Evolutionary conservation across 176 grass and related monocot genomes (phyloP).

Genomic region (Oryza australiensis): DNA sequence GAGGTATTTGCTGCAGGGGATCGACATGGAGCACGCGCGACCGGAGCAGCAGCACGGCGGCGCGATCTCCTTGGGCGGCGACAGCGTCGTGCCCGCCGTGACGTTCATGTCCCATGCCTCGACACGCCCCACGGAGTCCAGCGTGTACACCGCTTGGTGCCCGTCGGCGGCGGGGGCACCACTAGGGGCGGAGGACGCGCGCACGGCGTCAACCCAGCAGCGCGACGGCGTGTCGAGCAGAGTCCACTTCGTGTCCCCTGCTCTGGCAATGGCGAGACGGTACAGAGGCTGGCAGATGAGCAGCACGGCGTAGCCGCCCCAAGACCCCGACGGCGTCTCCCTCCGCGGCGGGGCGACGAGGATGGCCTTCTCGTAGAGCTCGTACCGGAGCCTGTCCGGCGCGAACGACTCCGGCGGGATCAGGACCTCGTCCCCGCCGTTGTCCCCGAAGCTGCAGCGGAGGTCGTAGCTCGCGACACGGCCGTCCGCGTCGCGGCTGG

Average conservation of each 20-base stretch:
- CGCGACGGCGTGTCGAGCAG: slow-evolving; percentile 38
- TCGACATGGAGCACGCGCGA: slow-evolving; percentile 25
- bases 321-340: not conserved
- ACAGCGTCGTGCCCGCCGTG: not conserved
- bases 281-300: slow-evolving; percentile 57
- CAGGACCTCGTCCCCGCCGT: not conserved
- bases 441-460: not conserved
- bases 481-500: not conserved
- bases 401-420: slow-evolving; percentile 29
- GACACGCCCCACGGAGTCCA: slow-evolving; percentile 44
- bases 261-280: slow-evolving; percentile 38
- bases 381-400: slow-evolving; percentile 43
- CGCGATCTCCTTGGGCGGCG: not conserved
- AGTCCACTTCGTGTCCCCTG: slow-evolving; percentile 40
- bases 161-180: not conserved
- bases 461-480: slow-evolving; percentile 29
- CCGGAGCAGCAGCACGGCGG: slow-evolving; percentile 35
- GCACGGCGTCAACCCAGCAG: slow-evolving; percentile 51
- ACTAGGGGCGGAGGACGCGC: not conserved
- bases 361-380: slow-evolving; percentile 59
- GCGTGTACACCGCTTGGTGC: slow-evolving; percentile 25
- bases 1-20: slow-evolving; percentile 49
- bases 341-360: slow-evolving; percentile 21
- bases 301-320: slow-evolving; percentile 42
- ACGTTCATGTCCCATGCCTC: slow-evolving; percentile 30